Base-by-base conservation (phyloP, 108 stramenopile genomes). In the Cylindrotheca closterium region DNA sequence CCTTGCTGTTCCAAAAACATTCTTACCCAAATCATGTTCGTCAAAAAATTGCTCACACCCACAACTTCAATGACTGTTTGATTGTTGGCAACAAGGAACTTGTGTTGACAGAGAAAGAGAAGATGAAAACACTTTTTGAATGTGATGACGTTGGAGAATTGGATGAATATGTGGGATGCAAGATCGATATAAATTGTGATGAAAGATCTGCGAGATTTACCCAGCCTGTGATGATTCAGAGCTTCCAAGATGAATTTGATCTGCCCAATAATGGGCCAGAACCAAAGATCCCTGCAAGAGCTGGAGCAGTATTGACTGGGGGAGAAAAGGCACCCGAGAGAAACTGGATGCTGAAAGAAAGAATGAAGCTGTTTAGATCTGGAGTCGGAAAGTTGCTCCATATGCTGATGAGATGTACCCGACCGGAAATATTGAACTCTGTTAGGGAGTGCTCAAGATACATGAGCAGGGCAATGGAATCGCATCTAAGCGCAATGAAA, bases 391-490 rank as follows among this genome's bases (percentile, higher is more conserved):
- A 60, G 59, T 50, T 65, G 47, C 45, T 80, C 30, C 37, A 42
- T 15, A 51, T 42, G 23, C 18, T 64, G 18, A 67, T 75, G 50
- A 61, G 60, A 53, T 70, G 52, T 29, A 57, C 70, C 2, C 27
- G 74, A 2, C 68, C 74, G 2, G 70, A 78, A 21, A 62, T 67
- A 1, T 34, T 47, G 2, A 75, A 78, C 55, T 58, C 77, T 3
- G 77, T 82, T 12, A 12, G 74, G 12, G 77, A 79, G n/a, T 37
- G 73, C 5, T 42, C 75, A n/a, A 61, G 29, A 47, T 27, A 25
- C 10, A 47, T 62, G 48, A 25, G 19, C 0, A 10, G 12, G 28
- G 47, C 48, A 28, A 2, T 12, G 2, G 26, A 27, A 22, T 24
- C 19, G 5, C 47, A 47, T 33, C 25, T 28, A 4, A 62, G 48